phyloP scores from a whole-genome alignment of 768 basidiomycete genomes.

The Ephemerocybe angulata region DNA sequence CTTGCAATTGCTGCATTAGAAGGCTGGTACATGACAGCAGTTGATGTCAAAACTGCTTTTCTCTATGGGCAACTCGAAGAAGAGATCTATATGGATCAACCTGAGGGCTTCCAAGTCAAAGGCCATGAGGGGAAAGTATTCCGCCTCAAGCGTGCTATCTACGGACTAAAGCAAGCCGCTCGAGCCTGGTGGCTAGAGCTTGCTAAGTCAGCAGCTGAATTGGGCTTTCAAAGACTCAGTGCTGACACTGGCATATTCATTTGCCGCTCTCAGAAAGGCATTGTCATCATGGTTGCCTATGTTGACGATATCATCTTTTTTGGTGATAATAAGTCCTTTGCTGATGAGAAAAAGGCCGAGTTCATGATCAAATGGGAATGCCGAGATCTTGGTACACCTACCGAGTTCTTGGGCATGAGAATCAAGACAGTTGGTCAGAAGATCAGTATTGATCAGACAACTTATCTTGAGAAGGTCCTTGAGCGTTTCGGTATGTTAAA shows the following conservation, averaged over 20 bases:
- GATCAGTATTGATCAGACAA: conserved; percentile 15
- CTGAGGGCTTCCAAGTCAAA: conserved; percentile 26
- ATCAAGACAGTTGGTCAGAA: conserved; percentile 2
- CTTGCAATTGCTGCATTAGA: conserved; percentile 5
- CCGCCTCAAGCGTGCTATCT: conserved; percentile 11
- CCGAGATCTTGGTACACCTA: conserved; percentile 15
- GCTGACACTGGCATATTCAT: neutral
- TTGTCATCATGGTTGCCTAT: conserved; percentile 9
- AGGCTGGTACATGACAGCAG: conserved; percentile 8
- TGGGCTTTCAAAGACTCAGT: conserved; percentile 6
- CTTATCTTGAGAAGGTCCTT: conserved; percentile 10
- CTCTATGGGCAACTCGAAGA: conserved; percentile 15
- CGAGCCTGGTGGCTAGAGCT: conserved; percentile 13
- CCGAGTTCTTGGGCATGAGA: conserved; percentile 18
- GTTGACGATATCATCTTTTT: conserved; percentile 9
- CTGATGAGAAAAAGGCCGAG: conserved; percentile 7
- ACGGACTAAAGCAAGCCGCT: conserved; percentile 17
- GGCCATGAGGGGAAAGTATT: conserved; percentile 19
- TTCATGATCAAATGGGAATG: conserved; percentile 23
- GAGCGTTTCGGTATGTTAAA: neutral
- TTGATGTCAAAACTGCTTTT: conserved; percentile 15
- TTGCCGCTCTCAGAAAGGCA: neutral
- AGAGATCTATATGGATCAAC: conserved; percentile 27
- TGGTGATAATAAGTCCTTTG: neutral
- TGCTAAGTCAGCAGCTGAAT: neutral